These are phyloP conservation scores for Acacia pycnantha DNA, from an alignment of 331 rosid genomes.

Conservation along the genomic window DNA sequence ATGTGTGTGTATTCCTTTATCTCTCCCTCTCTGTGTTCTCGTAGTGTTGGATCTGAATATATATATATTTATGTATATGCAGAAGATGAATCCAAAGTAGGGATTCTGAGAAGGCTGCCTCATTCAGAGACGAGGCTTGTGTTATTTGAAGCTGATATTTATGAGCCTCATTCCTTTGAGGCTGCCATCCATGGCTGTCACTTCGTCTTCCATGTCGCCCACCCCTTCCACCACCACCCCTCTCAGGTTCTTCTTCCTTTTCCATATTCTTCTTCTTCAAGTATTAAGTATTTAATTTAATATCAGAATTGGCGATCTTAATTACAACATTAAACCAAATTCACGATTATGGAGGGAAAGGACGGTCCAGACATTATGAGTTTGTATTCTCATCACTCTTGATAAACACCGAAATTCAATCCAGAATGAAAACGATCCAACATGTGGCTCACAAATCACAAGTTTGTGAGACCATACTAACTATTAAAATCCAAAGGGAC, in stretches of 20 bases:
- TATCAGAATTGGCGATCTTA: no score
- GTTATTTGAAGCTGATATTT: constrained; percentile 50
- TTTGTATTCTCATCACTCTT: no score
- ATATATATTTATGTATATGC: neutral
- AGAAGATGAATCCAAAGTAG: constrained; percentile 41
- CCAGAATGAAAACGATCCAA: no score
- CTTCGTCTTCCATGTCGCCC: constrained; percentile 51
- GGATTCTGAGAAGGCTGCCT: constrained; percentile 40
- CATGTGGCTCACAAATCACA: no score
- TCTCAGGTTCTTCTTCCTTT: neutral
- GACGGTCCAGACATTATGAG: no score
- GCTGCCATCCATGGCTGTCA: constrained; percentile 47
- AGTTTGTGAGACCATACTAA: no score
- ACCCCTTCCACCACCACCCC: neutral
- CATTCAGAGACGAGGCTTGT: constrained; percentile 37
- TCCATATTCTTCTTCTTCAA: neutral
- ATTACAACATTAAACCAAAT: no score
- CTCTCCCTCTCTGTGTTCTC: neutral
- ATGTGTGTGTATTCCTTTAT: neutral
- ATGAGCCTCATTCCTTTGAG: constrained; percentile 33
- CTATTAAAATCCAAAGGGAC: no score
- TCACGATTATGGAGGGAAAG: no score
- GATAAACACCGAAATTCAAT: no score
- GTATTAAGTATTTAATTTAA: no score
- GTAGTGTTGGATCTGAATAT: neutral